phyloP scores from a whole-genome alignment of 164 flowering plant genomes.

The Saururus chinensis region DNA sequence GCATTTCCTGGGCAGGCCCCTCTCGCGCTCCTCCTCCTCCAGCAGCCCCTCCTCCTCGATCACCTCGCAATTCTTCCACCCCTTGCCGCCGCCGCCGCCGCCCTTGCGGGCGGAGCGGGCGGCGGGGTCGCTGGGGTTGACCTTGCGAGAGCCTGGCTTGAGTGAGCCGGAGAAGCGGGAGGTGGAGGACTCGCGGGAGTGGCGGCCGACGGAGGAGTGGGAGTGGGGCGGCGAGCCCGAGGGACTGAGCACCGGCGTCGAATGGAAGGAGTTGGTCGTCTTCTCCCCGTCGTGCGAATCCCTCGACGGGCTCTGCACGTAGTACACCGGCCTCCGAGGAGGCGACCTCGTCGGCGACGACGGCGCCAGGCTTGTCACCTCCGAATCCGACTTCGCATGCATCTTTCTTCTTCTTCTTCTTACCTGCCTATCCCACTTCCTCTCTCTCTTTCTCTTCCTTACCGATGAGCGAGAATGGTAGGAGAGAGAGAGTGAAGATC shows the following conservation, averaged over 20 bases:
- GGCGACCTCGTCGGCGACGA: constrained; percentile 56
- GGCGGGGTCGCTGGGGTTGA: constrained; percentile 55
- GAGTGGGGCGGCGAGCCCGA: constrained; percentile 82
- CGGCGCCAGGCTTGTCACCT: constrained; percentile 45
- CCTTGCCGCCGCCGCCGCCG: constrained; percentile 22
- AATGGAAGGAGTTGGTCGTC: constrained; percentile 71
- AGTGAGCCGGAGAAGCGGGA: constrained; percentile 71
- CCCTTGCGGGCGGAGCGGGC: constrained; percentile 22
- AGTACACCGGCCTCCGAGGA: constrained; percentile 54
- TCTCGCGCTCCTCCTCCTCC: constrained; percentile 37
- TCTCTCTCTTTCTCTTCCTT: background rate
- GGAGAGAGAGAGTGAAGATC: background rate
- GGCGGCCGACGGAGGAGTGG: constrained; percentile 71
- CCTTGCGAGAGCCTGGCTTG: constrained; percentile 59
- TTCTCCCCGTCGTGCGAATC: constrained; percentile 70
- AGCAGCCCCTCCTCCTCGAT: constrained; percentile 83
- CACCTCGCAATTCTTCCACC: constrained; percentile 45
- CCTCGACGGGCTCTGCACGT: constrained; percentile 76
- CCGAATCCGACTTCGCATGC: constrained; percentile 74
- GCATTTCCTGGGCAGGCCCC: constrained; percentile 45
- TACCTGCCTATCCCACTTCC: background rate
- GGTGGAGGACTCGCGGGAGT: constrained; percentile 80
- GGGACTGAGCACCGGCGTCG: constrained; percentile 75
- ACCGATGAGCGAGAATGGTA: background rate
- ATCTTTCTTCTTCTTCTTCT: constrained; percentile 6